Evolutionary conservation across 495 filamentous ascomycete genomes (phyloP).

Genomic region (Saxophila tyrrhenica): DNA sequence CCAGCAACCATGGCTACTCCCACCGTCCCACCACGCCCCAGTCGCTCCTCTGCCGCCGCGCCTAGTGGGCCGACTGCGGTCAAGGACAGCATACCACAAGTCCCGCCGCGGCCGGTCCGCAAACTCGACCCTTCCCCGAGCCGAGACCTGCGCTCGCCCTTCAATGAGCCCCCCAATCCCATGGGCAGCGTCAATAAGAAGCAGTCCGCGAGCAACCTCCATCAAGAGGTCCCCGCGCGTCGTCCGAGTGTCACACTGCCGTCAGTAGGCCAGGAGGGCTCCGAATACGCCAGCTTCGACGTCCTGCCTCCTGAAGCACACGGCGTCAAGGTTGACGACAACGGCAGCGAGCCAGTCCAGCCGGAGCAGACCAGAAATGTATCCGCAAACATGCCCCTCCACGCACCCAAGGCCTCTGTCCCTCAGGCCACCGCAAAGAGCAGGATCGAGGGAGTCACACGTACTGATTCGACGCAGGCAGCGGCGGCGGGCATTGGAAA

Average conservation of each 20-base stretch:
- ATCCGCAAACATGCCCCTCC: slow-evolving; percentile 68
- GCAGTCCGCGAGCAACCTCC: slow-evolving; percentile 34
- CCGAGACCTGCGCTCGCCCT: slow-evolving; percentile 66
- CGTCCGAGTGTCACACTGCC: slow-evolving; percentile 62
- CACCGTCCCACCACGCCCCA: slow-evolving; percentile 54
- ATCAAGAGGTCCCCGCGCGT: slow-evolving; percentile 42
- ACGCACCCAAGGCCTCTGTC: slow-evolving; percentile 83
- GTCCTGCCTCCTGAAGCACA: slow-evolving; percentile 24
- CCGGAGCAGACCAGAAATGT: slow-evolving; percentile 62
- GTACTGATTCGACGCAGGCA: slow-evolving; percentile 76
- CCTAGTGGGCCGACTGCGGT: slow-evolving; percentile 24
- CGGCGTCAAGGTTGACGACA: slow-evolving; percentile 6
- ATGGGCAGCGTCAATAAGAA: slow-evolving; percentile 34
- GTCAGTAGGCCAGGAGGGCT: slow-evolving; percentile 80
- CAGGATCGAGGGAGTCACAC: slow-evolving; percentile 67
- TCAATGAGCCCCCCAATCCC: slow-evolving; percentile 55
- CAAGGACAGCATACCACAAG: slow-evolving; percentile 36
- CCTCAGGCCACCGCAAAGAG: slow-evolving; percentile 67
- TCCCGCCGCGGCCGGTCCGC: slow-evolving; percentile 64
- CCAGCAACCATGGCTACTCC: slow-evolving; percentile 41
- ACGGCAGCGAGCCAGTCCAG: slow-evolving; percentile 3
- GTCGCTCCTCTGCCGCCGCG: slow-evolving; percentile 24
- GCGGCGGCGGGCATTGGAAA: slow-evolving; percentile 72
- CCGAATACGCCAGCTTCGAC: slow-evolving; percentile 63
- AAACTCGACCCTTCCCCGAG: slow-evolving; percentile 63